Evolutionary conservation across 1,284 basidiomycete genomes (phyloP), one percentile per base, ranked within the genome.

Genomic region (Puccinia hordei): DNA sequence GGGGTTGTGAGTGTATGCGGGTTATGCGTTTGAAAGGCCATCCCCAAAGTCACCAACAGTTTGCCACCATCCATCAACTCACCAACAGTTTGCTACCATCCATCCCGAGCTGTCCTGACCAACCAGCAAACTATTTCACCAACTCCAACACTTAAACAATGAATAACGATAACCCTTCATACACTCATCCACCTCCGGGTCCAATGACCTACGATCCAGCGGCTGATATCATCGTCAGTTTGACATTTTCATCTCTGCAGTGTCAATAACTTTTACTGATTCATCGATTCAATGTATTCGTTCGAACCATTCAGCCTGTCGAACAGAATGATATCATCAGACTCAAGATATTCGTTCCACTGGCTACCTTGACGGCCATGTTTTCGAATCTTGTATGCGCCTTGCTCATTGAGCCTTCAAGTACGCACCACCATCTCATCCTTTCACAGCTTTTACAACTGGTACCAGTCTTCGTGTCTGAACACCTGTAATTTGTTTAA

Each of bases 291-390:
- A n/a, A n/a, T n/a, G n/a, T 53, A 27, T 46, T 59, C 17, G 35
- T 57, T 30, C 35, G 33, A 19, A n/a, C 12, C 19, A n/a, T 24
- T 0, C 49, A 80, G 78, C 78, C 78, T 46, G 78, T 80, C 4
- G 66, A 80, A 41, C 78, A 81, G 61, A 65, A 81, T 68, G 79
- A 73, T 27, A 63, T 81, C 61, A 74, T 68, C 51, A 57, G 79
- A 49, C 72, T 81, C 61, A 73, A 81, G 72, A 81, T 81, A 35
- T 81, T 81, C 35, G 73, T 74, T 24, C 79, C 79, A 9, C 49
- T 81, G 44, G 61, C 79, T 49, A 81, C 72, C 61, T 73, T 81
- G 44, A 74, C 59, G 27, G 71, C 79, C 22, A 44, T 81, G 33
- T 81, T 81, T 51, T 61, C 72, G 0, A 81, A 81, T 38, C 49